Conservation (phyloP, 2,329 filamentous ascomycete genomes). For the Myriosclerotinia curreyana region DNA sequence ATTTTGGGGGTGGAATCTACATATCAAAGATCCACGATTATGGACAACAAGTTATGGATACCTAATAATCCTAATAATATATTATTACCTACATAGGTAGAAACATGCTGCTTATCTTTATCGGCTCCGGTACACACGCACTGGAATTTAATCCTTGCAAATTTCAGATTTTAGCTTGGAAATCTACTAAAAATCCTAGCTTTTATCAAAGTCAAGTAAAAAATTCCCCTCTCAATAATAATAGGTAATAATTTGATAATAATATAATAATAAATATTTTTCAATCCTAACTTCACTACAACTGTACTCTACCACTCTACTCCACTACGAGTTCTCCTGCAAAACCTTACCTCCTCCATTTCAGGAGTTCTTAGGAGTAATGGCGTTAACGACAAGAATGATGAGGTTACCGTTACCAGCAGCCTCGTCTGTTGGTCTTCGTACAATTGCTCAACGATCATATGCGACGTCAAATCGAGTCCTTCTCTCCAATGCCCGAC, state of each 20-base stretch:
- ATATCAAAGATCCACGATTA: too few species aligned
- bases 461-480: conserved; percentile 34
- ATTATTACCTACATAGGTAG: too few species aligned
- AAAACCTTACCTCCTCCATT: not conserved
- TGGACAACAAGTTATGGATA: too few species aligned
- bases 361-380: conserved; percentile 31
- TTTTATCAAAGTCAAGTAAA: conserved; percentile 23
- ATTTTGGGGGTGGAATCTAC: too few species aligned
- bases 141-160: conserved; percentile 11
- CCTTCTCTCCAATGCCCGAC: conserved; percentile 33
- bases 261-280: too few species aligned
- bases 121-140: too few species aligned
- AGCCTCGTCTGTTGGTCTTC: conserved; percentile 36
- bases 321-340: not conserved
- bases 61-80: too few species aligned
- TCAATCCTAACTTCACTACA: not conserved
- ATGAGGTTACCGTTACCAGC: conserved; percentile 36
- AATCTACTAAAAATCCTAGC: conserved; percentile 8
- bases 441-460: conserved; percentile 32
- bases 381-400: conserved; percentile 39
- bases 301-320: not conserved
- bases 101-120: too few species aligned
- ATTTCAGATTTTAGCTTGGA: conserved; percentile 6
- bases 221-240: conserved; percentile 15
- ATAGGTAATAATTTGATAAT: too few species aligned